Base-by-base conservation (phyloP, 2,329 filamentous ascomycete genomes). In the Aureobasidium sp. region DNA sequence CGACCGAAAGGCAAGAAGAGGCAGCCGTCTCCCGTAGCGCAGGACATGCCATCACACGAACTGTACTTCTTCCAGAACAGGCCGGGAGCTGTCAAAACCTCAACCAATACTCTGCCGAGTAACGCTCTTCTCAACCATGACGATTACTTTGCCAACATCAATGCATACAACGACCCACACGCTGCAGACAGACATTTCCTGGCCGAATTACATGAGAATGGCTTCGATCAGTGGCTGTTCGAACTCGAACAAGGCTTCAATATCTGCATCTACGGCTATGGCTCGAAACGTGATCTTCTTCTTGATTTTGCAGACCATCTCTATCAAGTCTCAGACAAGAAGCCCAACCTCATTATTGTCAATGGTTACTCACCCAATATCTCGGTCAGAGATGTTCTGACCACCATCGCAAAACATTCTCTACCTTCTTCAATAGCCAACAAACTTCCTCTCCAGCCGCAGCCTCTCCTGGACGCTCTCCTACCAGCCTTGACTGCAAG, bases 1-100 rank as follows among this genome's bases (percentile, higher is more conserved):
- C 77, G 82, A 69, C 84, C 84, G 0, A 85, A 83, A 67, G 79
- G 79, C 62, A 78, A 66, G 60, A 65, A 69, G 74, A 68, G 82
- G 61, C 84, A 85, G 68, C 85, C 84, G 62, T 90, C 89, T 7
- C 89, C 89, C 1, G 91, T 89, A 5, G 91, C 91, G 3, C 90
- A 93, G 20, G 83, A 85, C 58, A 81, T 97, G 2, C 89, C 92
- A 5, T 82, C 92, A 0, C 90, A 97, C 70, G 94, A 97, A 73
- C 84, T 89, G 67, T 99, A 95, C 77, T 97, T 99, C 74, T 90
- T 88, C 70, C 90, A 97, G 70, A 97, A 96, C 72, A 87, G 90
- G 52, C 86, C 90, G 0, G 91, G 90, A 2, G 83, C 86, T 4
- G 80, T 85, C 48, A 92, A 92, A 74, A 96, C 93, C 0, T 97